Conservation (phyloP, 2,329 filamentous ascomycete genomes). For the Arthrobotrys megalospora region DNA sequence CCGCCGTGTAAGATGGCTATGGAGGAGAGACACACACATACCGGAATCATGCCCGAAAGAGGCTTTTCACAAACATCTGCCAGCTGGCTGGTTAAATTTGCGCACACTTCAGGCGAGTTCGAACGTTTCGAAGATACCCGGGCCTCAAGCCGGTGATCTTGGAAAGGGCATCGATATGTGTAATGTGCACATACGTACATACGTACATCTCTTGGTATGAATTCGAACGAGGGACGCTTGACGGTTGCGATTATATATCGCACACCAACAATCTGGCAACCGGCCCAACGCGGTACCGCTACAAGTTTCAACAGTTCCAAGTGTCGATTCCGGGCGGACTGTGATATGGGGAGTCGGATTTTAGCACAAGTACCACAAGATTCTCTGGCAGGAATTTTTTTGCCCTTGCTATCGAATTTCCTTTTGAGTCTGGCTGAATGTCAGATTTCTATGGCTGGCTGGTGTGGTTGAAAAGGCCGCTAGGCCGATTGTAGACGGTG, state of each 20-base stretch:
- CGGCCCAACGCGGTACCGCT: conserved; percentile 28
- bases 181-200: conserved; percentile 6
- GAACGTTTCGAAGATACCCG: conserved; percentile 33
- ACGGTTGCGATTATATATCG: conserved; percentile 23
- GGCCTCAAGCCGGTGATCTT: conserved; percentile 29
- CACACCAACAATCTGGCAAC: conserved; percentile 30
- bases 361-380: conserved; percentile 36
- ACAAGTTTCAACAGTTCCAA: conserved; percentile 33
- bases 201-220: conserved; percentile 3
- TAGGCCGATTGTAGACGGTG: conserved; percentile 59
- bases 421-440: conserved; percentile 56
- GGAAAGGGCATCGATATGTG: conserved; percentile 17
- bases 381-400: conserved; percentile 53
- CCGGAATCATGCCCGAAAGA: conserved; percentile 55
- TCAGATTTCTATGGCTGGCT: conserved; percentile 39
- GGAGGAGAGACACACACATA: conserved; percentile 45
- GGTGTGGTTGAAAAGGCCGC: conserved; percentile 57
- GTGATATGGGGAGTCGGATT: conserved; percentile 44
- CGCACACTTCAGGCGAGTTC: conserved; percentile 40
- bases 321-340: conserved; percentile 33
- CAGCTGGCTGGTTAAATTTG: conserved; percentile 58
- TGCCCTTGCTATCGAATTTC: conserved; percentile 60
- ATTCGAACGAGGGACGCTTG: conserved; percentile 11
- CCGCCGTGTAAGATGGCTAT: conserved; percentile 26
- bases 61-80: conserved; percentile 53